Evolutionary conservation across 768 basidiomycete species (phyloP).

Genomic region (Mycena maculata): DNA sequence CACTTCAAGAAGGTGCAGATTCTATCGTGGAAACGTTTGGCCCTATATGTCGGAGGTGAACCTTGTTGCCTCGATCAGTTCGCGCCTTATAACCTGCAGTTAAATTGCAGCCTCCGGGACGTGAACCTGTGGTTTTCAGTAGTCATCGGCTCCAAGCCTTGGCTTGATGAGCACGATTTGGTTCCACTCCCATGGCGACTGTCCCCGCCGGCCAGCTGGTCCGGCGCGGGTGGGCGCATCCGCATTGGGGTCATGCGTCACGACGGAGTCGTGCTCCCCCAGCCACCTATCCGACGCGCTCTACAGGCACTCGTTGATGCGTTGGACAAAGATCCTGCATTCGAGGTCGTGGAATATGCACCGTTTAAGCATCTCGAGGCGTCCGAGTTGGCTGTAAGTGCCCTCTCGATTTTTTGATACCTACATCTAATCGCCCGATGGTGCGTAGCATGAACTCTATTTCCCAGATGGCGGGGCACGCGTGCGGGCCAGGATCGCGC

Average conservation of each 20-base stretch:
- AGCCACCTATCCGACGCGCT: constrained; percentile 55
- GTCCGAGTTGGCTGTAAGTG: constrained; percentile 48
- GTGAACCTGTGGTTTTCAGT: constrained; percentile 44
- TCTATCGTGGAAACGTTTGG: constrained; percentile 67
- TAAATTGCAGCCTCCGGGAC: constrained; percentile 40
- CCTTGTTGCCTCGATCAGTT: constrained; percentile 17
- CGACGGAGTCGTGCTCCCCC: constrained; percentile 51
- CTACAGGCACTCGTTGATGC: constrained; percentile 49
- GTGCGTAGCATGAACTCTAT: constrained; percentile 22
- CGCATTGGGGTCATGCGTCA: constrained; percentile 45
- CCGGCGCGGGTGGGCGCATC: constrained; percentile 42
- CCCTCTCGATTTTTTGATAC: too few species aligned
- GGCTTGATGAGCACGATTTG: constrained; percentile 51
- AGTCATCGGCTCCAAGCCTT: constrained; percentile 50
- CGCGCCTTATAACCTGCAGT: too few species aligned
- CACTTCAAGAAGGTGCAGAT: constrained; percentile 57
- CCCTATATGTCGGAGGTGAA: constrained; percentile 60
- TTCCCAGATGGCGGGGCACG: constrained; percentile 22
- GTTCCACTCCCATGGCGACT: constrained; percentile 42
- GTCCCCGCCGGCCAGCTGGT: constrained; percentile 27
- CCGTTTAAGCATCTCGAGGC: constrained; percentile 50
- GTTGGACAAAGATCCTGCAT: constrained; percentile 45
- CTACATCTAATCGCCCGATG: background rate
- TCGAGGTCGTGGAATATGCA: constrained; percentile 49
- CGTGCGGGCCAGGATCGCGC: constrained; percentile 15